Base-by-base conservation (phyloP, 2,329 filamentous ascomycete species). In the Aspergillus awamori region DNA sequence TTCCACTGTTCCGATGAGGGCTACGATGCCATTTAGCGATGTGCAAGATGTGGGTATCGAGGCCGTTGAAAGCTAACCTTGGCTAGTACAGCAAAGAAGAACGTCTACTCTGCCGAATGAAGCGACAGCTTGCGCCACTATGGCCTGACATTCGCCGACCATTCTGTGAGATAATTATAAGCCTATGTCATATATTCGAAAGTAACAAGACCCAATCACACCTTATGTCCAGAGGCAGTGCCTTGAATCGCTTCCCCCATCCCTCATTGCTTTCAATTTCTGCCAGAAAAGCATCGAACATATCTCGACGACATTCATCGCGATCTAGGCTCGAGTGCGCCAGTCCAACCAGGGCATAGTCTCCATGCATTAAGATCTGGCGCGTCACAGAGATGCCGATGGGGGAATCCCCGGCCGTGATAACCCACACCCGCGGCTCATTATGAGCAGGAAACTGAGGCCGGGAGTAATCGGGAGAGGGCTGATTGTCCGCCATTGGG, bases 31-130 rank as follows among this genome's bases (percentile, higher is more conserved):
- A 20, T 39, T 70, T 55, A 68, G 63, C 53, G 5, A 22, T 38
- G 51, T 4, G 33, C 30, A 22, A 7, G 49, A 24, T 6, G 15
- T 6, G 5, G 22, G 39, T 11, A n/a, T 13, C 8, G 33, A 2
- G 28, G 10, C 17, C 15, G n/a, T 24, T 30, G 51, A 48, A 52
- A 15, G 11, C 77, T 62, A 81, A 91, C 90, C 88, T 84, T 97
- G 91, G 62, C 89, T 95, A 59, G 90, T 91, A 79, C 92, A 96
- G 76, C 92, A 97, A 41, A 98, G 83, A 62, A 98, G 76, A 60
- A 98, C 93, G 77, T 99, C 95, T 58, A 98, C 88, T 43, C 89
- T 86, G 8, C 92, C 92, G 79, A 97, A 98, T 0, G 88, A 84
- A 67, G 90, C 86, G 17, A 97, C 87, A 24, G 93, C 91, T 76